Percentiles rank a stretch among this genome's conserved stretches.
Evolutionary conservation across 2,329 filamentous ascomycete species (phyloP).

Genomic region (Clarireedia hainanense): DNA sequence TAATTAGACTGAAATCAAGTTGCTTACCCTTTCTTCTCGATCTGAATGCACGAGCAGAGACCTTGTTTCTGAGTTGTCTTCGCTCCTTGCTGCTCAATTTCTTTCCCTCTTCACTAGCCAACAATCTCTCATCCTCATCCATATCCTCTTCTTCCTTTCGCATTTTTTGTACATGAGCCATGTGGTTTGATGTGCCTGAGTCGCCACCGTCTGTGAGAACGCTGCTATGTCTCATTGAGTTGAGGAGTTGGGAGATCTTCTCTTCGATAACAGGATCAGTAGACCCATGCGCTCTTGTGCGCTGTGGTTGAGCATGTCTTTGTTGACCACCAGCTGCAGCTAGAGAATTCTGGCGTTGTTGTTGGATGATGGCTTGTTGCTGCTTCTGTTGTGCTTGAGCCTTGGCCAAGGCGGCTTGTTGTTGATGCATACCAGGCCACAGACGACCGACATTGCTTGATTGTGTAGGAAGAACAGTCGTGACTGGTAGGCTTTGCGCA

Average conservation of each 20-base stretch:
- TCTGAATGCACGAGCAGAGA: conserved; percentile 93
- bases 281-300: conserved; percentile 29
- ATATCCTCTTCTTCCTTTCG: conserved; percentile 98
- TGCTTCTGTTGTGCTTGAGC: conserved; percentile 62
- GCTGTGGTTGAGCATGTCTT: conserved; percentile 34
- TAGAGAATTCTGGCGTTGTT: conserved; percentile 39
- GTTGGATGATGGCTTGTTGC: conserved; percentile 53
- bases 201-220: conserved; percentile 47
- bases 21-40: conserved; percentile 91
- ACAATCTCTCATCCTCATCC: conserved; percentile 91
- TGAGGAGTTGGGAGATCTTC: conserved; percentile 86
- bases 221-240: conserved; percentile 73
- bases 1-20: not conserved
- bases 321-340: conserved; percentile 32
- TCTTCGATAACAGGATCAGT: conserved; percentile 74
- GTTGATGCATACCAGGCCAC: conserved; percentile 91
- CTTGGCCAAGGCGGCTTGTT: conserved; percentile 72
- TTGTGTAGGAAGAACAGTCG: conserved; percentile 39
- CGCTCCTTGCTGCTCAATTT: conserved; percentile 98
- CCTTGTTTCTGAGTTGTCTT: conserved; percentile 96
- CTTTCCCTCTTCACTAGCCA: conserved; percentile 97
- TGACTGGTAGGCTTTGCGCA: conserved; percentile 43
- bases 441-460: conserved; percentile 60
- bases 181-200: conserved; percentile 31
- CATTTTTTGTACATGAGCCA: conserved; percentile 62